These are phyloP conservation scores for Aechmea fasciata DNA, from an alignment of 176 grass and related monocot genomes.

Conservation along the genomic window DNA sequence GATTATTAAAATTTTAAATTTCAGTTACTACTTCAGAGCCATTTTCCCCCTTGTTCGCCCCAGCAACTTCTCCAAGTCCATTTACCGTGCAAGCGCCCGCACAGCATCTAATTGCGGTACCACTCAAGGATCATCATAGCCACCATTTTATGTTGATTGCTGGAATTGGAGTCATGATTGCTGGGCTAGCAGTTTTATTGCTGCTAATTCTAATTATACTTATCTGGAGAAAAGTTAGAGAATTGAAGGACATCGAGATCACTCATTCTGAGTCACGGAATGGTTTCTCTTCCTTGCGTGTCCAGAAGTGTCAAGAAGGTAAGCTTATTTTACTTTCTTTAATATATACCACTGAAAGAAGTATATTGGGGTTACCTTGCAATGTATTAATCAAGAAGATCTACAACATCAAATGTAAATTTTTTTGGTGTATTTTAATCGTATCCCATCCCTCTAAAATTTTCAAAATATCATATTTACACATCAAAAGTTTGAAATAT, in stretches of 20 bases:
- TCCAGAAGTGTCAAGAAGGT: conserved; percentile 61
- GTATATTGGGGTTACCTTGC: neutral
- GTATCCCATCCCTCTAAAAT: no score
- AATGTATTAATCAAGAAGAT: no score
- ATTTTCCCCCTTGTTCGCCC: conserved; percentile 22
- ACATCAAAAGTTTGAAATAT: no score
- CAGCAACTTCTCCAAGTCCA: conserved; percentile 49
- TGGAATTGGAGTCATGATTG: conserved; percentile 59
- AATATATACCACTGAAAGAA: neutral
- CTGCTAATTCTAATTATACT: conserved; percentile 68
- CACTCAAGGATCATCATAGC: conserved; percentile 47
- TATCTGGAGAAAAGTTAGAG: conserved; percentile 68
- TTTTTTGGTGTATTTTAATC: no score
- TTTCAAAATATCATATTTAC: no score
- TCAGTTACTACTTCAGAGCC: conserved; percentile 53
- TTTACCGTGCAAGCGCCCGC: conserved; percentile 38
- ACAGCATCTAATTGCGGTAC: conserved; percentile 28
- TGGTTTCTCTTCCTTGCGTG: conserved; percentile 32
- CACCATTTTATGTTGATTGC: conserved; percentile 46
- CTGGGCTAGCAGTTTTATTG: conserved; percentile 52
- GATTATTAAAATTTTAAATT: conserved; percentile 27
- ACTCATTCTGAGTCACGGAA: conserved; percentile 19
- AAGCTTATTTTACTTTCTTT: conserved; percentile 19
- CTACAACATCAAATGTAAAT: no score
- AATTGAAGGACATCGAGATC: conserved; percentile 52